Base-by-base conservation (phyloP, 768 basidiomycete genomes). In the Psilocybe azurescens region DNA sequence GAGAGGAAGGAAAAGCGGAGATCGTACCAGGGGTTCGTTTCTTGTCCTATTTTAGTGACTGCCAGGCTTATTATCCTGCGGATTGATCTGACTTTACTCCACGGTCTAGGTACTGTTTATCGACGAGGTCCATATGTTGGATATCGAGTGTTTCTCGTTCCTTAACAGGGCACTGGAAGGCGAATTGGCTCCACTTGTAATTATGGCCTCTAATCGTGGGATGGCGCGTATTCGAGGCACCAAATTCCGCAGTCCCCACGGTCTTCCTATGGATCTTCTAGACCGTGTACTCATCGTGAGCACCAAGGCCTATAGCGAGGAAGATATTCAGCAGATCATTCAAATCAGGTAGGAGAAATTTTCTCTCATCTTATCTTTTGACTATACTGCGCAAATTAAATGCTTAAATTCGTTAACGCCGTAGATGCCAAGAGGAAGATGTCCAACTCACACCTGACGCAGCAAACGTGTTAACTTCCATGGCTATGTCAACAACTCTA, bases 111-210 rank as follows among this genome's bases (percentile, higher is more conserved):
- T 97, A n/a, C 81, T 97, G 11, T 98, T 98, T 81, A 97, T 98
- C 68, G 97, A 99, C 76, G 97, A 98, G 78, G 97, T 98, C 11
- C 97, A 99, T 82, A 99, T 99, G 97, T 89, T 99, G 66, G 97
- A 99, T 75, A 98, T 99, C 64, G 97, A 99, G 74, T 98, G 97
- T 73, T 99, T 99, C 82, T 97, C 96, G 6, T 99, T 96, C 84
- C 82, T 99, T 62, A 99, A 99, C 74, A 88, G 97, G 36, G 97
- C 97, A 2, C 82, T 99, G 52, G 97, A 99, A 73, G 89, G 89
- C 62, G 96, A 97, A 64, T 83, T 99, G 1, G 89, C 97, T 1
- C 97, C 97, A 1, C 80, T 99, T 56, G 97, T 99, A 39, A 95
- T 99, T 69, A 98, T 99, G 97, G 97, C 97, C 1, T 94, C 93